Evolutionary conservation across 2,329 filamentous ascomycete genomes (phyloP), one percentile per base, ranked within the genome.

Genomic region (Penicillium sp.): DNA sequence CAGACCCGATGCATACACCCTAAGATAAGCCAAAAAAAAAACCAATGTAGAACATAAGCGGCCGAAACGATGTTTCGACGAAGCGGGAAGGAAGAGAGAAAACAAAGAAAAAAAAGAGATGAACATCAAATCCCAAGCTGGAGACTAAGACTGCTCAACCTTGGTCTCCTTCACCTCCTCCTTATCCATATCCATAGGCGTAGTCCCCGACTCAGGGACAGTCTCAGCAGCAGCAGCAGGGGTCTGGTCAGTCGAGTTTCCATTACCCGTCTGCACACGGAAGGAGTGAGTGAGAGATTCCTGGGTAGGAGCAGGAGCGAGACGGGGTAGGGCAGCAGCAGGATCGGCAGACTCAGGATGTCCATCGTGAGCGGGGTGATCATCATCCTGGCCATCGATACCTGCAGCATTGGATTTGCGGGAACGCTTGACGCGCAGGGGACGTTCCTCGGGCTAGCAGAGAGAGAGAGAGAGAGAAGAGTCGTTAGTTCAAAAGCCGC

Each of bases 381-480:
- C 65, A 8, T 70, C 67, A 10, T 67, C 65, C n/a, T 59, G 59
- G 13, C 63, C 66, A 6, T 61, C 62, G 6, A 61, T 55, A 8
- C 65, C 54, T 7, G 61, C 55, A 30, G 67, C 54, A 35, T 74
- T 74, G 11, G 71, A 69, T 57, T 74, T 75, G 41, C 73, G 72
- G 42, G 69, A 74, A 56, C 72, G 72, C 58, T 77, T 77, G 18
- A 72, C 67, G 53, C 76, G 74, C 41, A 78, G 71, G 7, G 76
- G 76, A 45, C 76, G 70, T 68, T 79, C 76, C 67, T 76, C 70
- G 39, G 76, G 76, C 76, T 79, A 57, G 43, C 23, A 23, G 23
- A 23, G 5, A 23, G 5, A 23, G 23, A 3, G 23, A 40, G 14
- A 41, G 46, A 34, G 27, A 29, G 46, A 34, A 43, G 39, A 44